Evolutionary conservation across 2,329 filamentous ascomycete genomes (phyloP), one percentile per base, ranked within the genome.

Genomic region (Alternaria sp.): DNA sequence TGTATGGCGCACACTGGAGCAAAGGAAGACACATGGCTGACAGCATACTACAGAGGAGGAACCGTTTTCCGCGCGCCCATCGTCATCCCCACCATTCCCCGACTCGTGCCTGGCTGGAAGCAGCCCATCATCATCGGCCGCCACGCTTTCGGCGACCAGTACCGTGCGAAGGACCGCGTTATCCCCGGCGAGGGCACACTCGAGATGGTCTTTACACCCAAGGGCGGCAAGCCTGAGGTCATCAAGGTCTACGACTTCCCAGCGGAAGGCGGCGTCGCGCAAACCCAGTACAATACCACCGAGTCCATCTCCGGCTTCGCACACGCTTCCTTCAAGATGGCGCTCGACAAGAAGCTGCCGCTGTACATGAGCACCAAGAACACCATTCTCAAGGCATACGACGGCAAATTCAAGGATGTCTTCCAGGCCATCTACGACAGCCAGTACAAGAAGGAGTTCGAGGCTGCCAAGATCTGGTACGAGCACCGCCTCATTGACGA

Each of bases 361-460:
- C 86, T 99, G 77, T 99, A 98, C 87, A 96, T 98, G 95, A 97
- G 93, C 88, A 99, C 96, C 83, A 99, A 99, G 91, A 98, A 98
- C 88, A 99, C 96, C 73, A 99, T 99, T 75, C 86, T 99, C 73
- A 99, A 99, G 88, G 95, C 94, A 83, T 99, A 99, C 84, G 96
- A 99, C 79, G 96, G 96, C 57, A 89, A 92, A 75, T 99, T 99
- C 89, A 98, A 98, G 90, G 96, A 99, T 79, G 96, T 98, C 82
- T 99, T 99, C 89, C 92, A 99, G 87, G 92, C 96, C 78, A 89
- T 98, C 76, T 99, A 95, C 84, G 93, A 98, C 68, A 87, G 86
- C 63, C 85, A 90, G 74, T 99, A 98, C 87, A 91, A 92, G 87
- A 87, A 88, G 80, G 88, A 93, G 47, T 98, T 98, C 74, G 94